These are phyloP conservation scores for Cladosporium sp. DNA, from an alignment of 2,329 filamentous ascomycete genomes.

Conservation along the genomic window DNA sequence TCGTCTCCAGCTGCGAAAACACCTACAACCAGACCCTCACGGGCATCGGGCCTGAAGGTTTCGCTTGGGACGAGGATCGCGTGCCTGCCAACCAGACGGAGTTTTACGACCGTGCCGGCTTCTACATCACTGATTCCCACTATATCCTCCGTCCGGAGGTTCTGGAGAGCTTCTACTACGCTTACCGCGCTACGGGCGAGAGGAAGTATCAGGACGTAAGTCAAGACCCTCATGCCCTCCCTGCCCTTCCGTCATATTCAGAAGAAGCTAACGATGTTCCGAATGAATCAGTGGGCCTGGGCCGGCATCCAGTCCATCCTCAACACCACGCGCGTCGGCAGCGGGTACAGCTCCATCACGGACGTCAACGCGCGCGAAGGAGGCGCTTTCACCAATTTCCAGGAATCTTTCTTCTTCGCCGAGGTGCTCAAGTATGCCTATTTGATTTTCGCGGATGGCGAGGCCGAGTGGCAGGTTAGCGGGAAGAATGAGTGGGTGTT, in stretches of 20 bases:
- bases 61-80: conserved; percentile 32
- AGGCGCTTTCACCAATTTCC: conserved; percentile 61
- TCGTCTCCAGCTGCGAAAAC: conserved; percentile 68
- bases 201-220: conserved; percentile 64
- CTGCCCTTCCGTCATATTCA: not conserved
- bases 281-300: conserved; percentile 76
- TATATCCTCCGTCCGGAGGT: conserved; percentile 79
- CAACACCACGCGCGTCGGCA: conserved; percentile 56
- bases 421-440: conserved; percentile 76
- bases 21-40: conserved; percentile 68
- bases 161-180: conserved; percentile 82
- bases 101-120: conserved; percentile 66
- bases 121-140: conserved; percentile 58
- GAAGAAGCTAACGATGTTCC: no score
- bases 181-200: conserved; percentile 74
- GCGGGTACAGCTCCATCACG: conserved; percentile 62
- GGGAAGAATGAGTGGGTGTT: conserved; percentile 54
- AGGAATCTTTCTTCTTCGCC: conserved; percentile 86
- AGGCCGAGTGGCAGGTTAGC: conserved; percentile 20
- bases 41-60: conserved; percentile 69
- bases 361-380: conserved; percentile 64
- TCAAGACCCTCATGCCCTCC: not conserved
- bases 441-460: conserved; percentile 12
- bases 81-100: conserved; percentile 34
- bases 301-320: conserved; percentile 69